phyloP scores from a whole-genome alignment of 2,329 filamentous ascomycete species.

The Penicillium psychrosexuale region DNA sequence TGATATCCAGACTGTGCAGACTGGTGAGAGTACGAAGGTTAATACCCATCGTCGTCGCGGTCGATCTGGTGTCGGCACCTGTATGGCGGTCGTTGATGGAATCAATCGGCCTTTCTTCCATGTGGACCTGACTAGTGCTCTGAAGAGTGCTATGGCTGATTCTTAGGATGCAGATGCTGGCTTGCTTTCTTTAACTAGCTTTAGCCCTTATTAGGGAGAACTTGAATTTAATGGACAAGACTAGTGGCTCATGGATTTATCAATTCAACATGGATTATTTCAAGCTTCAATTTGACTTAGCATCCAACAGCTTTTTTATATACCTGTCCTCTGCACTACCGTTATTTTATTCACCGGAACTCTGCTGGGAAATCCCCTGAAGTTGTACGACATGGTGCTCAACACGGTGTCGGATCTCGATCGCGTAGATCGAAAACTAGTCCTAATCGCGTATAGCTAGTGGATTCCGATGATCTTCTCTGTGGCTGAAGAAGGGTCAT shows the following conservation, averaged over 20 bases:
- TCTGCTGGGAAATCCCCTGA: background rate
- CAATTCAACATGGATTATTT: background rate
- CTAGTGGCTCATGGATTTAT: background rate
- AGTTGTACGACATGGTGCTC: no score
- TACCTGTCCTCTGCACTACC: background rate
- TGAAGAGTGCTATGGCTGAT: constrained; percentile 78
- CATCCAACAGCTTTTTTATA: background rate
- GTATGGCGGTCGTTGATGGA: constrained; percentile 66
- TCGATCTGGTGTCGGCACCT: constrained; percentile 56
- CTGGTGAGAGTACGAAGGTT: background rate
- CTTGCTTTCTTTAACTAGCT: background rate
- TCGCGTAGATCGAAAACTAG: background rate
- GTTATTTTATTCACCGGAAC: background rate
- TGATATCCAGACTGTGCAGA: background rate
- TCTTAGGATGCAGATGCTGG: background rate
- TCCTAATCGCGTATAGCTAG: constrained; percentile 1
- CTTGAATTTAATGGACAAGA: background rate
- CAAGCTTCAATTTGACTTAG: background rate
- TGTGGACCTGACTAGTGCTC: constrained; percentile 77
- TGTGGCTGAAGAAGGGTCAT: background rate
- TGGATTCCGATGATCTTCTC: constrained; percentile 6
- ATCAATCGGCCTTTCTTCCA: constrained; percentile 85
- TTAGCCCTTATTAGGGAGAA: no score
- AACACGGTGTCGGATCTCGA: constrained; percentile 3
- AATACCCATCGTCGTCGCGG: background rate